Base-by-base conservation (phyloP, 2,329 filamentous ascomycete species). In the Colletotrichum chrysophilum region DNA sequence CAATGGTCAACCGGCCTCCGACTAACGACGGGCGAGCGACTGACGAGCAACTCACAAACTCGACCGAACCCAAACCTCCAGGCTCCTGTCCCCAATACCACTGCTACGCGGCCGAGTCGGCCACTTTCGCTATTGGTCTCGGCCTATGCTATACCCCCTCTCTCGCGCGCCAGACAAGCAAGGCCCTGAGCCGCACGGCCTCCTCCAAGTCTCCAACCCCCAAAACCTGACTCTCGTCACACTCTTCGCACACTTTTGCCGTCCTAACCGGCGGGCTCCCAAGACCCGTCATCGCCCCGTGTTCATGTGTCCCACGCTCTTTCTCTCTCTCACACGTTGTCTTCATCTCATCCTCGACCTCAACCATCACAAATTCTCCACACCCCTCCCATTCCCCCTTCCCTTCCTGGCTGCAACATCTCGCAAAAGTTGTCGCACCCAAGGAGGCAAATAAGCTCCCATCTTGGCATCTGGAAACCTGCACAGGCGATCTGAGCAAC, bases 381-480 rank as follows among this genome's bases (percentile, higher is more conserved):
- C 36, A 26, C 26, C 65, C 43, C 7, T 26, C 14, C 48, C 32
- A 10, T 61, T 10, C 7, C 30, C 48, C 52, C 9, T 61, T 16
- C 12, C 18, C 55, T 24, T 13, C 21, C 56, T 75, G 30, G 43
- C 43, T 52, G 64, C 69, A 65, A 73, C 38, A 52, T 26, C 28
- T 73, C 64, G 73, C 64, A 64, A 62, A 58, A 73, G 13, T 73
- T 68, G 70, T 60, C 64, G 62, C 70, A 52, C 56, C 58, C 21
- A 28, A 56, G 43, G 34, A 66, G 64, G 32, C 21, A 68, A 62
- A 55, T 72, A 72, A 75, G 73, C 69, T 75, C 56, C 70, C 69
- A 67, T 73, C 70, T 73, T 73, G 73, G 73, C 73, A 75, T 75
- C 73, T 58, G 64, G 64, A 72, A 67, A 58, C 62, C 28, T 48